These are phyloP conservation scores for Cerioporus squamosus DNA, from an alignment of 1,284 basidiomycete genomes.

Conservation along the genomic window DNA sequence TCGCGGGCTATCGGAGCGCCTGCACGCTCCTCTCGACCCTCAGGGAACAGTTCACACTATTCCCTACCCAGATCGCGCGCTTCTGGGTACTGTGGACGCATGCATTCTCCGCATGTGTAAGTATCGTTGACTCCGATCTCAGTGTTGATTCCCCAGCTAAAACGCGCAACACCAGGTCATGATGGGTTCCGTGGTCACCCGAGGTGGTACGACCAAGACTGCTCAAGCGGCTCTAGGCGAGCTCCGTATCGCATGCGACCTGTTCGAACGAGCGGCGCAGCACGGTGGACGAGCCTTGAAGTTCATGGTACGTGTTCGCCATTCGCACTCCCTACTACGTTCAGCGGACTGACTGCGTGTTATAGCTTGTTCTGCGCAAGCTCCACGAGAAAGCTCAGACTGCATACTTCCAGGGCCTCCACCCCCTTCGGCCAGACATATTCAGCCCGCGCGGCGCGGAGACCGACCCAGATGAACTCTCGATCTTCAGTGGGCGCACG, in stretches of 20 bases:
- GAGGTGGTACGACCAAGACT: conserved; percentile 63
- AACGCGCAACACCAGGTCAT: conserved; percentile 53
- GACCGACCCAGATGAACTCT: conserved; percentile 60
- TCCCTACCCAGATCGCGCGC: conserved; percentile 50
- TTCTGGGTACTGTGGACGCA: conserved; percentile 64
- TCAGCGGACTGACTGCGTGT: neutral
- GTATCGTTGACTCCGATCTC: conserved; percentile 29
- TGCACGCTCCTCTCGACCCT: conserved; percentile 59
- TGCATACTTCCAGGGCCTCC: conserved; percentile 50
- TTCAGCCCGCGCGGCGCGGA: conserved; percentile 51
- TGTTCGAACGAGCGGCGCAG: conserved; percentile 63
- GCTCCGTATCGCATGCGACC: conserved; percentile 57
- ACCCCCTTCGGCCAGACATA: conserved; percentile 52
- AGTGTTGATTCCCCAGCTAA: neutral
- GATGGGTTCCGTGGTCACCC: conserved; percentile 72
- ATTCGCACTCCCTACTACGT: no score
- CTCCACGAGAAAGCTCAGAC: conserved; percentile 64
- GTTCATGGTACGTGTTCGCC: conserved; percentile 54
- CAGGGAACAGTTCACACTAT: conserved; percentile 44
- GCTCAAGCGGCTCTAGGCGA: conserved; percentile 69
- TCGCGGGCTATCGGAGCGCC: conserved; percentile 70
- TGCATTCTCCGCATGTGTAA: conserved; percentile 61
- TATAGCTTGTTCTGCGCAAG: conserved; percentile 63
- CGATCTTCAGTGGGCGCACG: conserved; percentile 74
- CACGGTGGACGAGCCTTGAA: conserved; percentile 68